Base-by-base conservation (phyloP, 306 rosid genomes). In the Spatholobus suberectus region DNA sequence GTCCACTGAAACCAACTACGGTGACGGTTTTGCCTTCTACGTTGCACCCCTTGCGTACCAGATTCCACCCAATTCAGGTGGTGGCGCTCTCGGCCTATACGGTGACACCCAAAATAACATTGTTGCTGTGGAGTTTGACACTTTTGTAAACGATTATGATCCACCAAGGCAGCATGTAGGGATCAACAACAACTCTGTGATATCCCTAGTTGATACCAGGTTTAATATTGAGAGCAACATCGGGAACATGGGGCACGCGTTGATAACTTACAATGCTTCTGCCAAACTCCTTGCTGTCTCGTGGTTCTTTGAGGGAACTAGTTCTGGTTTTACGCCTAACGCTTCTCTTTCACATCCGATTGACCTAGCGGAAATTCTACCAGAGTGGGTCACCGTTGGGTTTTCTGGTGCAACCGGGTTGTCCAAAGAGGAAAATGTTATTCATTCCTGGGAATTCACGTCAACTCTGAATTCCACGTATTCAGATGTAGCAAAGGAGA, bases 371-470 rank as follows among this genome's bases (percentile, higher is more conserved):
- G 14, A 49, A 13, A 10, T 34, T 61, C 67, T 86, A 5, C 90
- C 85, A 1, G 78, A 86, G 9, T 70, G 13, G 58, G 86, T 86
- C 5, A 79, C 65, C 5, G 4, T 84, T 54, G 91, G 91, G 34
- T 84, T 89, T 58, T 89, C 89, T 8, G 81, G 85, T 69, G 9
- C 86, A 2, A 81, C 81, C 0, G 83, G 89, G 5, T 1, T 1
- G 10, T n/a, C 57, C 1, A 5, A 55, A 0, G 83, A 84, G 58
- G 47, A 49, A 6, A 73, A 86, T 47, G 17, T 20, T 23, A 84
- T 89, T 37, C 87, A 44, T 3, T 78, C 81, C 1, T 86, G 91
- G 91, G 88, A 86, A 37, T 86, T 86, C 38, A 76, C n/a, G 11
- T 86, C 89, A 9, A 84, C 46, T 44, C 18, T 84, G 55, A 75